Evolutionary conservation across 257 asterid genomes (phyloP), one percentile per base, ranked within the genome.

Genomic region (Craterostigma plantagineum): DNA sequence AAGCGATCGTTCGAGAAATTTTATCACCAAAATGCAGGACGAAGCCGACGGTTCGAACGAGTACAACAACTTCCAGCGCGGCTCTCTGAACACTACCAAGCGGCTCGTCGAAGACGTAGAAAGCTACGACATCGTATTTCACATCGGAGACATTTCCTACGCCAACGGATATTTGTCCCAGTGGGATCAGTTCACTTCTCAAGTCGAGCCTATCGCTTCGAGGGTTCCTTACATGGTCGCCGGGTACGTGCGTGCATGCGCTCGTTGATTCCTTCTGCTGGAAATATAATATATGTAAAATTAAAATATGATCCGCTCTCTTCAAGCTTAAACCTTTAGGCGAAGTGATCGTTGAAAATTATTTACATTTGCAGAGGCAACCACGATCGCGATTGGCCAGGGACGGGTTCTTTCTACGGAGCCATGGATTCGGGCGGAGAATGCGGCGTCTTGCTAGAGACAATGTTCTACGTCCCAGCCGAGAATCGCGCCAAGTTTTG

Each of bases 341-440:
- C n/a, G n/a, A n/a, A n/a, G n/a, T n/a, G n/a, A n/a, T n/a, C n/a
- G n/a, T n/a, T n/a, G n/a, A n/a, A n/a, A n/a, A n/a, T n/a, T n/a
- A n/a, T n/a, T 46, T 46, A 11, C 49, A 38, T 46, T 38, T 64
- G 59, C 76, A 86, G 96, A 37, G 96, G 96, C 55, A 86, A 86
- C 68, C 96, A 86, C 39, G 96, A 86, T 68, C 83, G 94, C 0
- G 96, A 86, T 60, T 86, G 96, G 96, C 96, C 96, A 42, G 84
- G 59, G 5, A 34, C 87, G 4, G 97, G 97, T 18, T 86, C 94
- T 4, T 86, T 86, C 55, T 86, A 86, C 16, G 76, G 61, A 33
- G 73, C 10, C 61, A 43, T 38, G 62, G 94, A 86, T 57, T 86
- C 97, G 0, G 97, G 97, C 14, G 97, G 97, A 61, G 97, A 86